Evolutionary conservation across 164 flowering plant genomes (phyloP).

Genomic region (Magnolia sinica): DNA sequence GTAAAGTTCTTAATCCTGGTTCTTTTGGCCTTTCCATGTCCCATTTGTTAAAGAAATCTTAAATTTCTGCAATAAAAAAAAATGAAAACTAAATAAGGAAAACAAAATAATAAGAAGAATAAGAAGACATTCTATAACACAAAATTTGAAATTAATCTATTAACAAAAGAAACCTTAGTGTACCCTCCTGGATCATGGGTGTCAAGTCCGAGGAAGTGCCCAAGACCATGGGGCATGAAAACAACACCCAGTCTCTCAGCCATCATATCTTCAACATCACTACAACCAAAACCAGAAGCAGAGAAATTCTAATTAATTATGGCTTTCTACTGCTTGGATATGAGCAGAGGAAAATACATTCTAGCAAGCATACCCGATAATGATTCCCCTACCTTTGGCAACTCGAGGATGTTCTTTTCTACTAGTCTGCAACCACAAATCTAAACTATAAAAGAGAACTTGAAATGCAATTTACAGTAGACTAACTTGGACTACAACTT

Average conservation of each 20-base stretch:
- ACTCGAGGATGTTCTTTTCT: constrained; percentile 55
- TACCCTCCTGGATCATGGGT: constrained; percentile 98
- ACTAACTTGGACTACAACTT: too few relatives aligned
- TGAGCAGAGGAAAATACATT: constrained; percentile 8
- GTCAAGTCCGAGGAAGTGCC: constrained; percentile 88
- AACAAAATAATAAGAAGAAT: neutral
- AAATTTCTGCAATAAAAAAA: neutral
- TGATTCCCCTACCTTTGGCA: constrained; percentile 53
- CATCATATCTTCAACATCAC: constrained; percentile 67
- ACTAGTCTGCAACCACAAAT: too few relatives aligned
- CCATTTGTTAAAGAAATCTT: constrained; percentile 32
- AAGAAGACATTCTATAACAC: neutral
- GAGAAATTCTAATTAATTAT: neutral
- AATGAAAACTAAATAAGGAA: neutral
- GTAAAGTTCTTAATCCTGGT: constrained; percentile 30
- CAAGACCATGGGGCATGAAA: constrained; percentile 97
- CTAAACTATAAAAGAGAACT: too few relatives aligned
- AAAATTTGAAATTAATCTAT: neutral
- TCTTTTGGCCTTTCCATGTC: constrained; percentile 72
- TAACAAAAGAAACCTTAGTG: constrained; percentile 40
- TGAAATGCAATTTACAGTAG: too few relatives aligned
- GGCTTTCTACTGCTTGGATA: neutral
- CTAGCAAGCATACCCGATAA: constrained; percentile 54
- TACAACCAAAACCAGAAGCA: constrained; percentile 20
- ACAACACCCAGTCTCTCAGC: constrained; percentile 47